Base-by-base conservation (phyloP, 129 eudicot species). In the Sambucus nigra region DNA sequence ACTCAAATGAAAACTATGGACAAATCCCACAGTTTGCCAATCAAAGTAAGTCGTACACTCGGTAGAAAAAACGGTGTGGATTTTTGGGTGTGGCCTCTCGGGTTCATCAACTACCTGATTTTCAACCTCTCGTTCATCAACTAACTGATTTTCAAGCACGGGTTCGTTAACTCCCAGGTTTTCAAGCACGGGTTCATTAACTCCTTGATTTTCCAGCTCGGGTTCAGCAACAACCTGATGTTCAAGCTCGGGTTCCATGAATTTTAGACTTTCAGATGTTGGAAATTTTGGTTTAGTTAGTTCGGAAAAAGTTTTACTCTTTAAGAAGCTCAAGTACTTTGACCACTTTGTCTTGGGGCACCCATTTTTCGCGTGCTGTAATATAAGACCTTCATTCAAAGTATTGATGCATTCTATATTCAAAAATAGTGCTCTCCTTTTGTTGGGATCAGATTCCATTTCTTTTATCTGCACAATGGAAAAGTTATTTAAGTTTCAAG, bases 21-120 rank as follows among this genome's bases (percentile, higher is more conserved):
- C 74, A 51, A 91, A 68, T 25, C 99, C 99, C 49, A 91, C 89
- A 23, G 99, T 91, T 44, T 91, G 99, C 99, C 99, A 91, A 77
- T 91, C 99, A 64, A 91, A 91, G 64, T 91, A 86, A 6, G 86
- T 59, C 8, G 76, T 63, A 63, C 99, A 91, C 58, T 91, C 99
- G 10, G 99, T 86, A 16, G 99, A 91, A 48, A 91, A 91, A 27
- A 91, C 63, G 2, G 99, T 86, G 65, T 91, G 99, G 52, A 91
- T 86, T 70, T 81, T 91, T 13, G 95, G 86, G 55, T 66, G 15
- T 32, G 79, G 50, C 69, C 63, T 74, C 55, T 20, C 58, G 12
- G 75, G 69, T 59, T 80, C 80, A 25, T 60, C 69, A 48, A 32
- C 67, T 19, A 33, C 58, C n/a, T n/a, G n/a, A n/a, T n/a, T n/a